phyloP scores from a whole-genome alignment of 257 asterid genomes.

The Solanum habrochaites region DNA sequence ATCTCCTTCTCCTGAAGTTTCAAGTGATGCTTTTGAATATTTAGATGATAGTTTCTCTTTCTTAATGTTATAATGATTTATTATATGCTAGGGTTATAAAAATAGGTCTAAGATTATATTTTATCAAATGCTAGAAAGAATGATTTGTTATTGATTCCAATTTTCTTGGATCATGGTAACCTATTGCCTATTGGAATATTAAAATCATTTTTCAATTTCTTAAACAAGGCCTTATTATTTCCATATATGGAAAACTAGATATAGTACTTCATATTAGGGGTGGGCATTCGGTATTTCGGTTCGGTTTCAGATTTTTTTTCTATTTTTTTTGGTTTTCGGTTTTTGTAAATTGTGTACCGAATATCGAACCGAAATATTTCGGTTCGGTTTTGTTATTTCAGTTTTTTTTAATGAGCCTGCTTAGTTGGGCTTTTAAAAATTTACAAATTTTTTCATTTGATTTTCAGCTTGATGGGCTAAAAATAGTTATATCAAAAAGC shows the following conservation, averaged over 20 bases:
- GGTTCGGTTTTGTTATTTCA: too few species aligned
- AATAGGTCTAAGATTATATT: background rate
- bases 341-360: too few species aligned
- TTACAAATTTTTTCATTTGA: too few species aligned
- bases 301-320: too few species aligned
- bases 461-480: too few species aligned
- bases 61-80: background rate
- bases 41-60: background rate
- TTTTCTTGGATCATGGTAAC: background rate
- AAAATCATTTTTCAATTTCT: background rate
- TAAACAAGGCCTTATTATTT: background rate
- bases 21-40: background rate
- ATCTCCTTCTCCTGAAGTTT: background rate
- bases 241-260: background rate
- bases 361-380: too few species aligned
- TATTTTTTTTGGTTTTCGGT: too few species aligned
- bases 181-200: background rate
- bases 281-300: too few species aligned
- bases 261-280: background rate
- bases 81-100: background rate
- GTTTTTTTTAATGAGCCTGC: too few species aligned
- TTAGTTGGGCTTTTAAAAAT: too few species aligned
- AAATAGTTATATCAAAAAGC: too few species aligned
- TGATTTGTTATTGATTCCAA: background rate
- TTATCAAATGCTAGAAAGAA: background rate